phyloP scores from a whole-genome alignment of 2,329 filamentous ascomycete species.

The Esteya vermicola region DNA sequence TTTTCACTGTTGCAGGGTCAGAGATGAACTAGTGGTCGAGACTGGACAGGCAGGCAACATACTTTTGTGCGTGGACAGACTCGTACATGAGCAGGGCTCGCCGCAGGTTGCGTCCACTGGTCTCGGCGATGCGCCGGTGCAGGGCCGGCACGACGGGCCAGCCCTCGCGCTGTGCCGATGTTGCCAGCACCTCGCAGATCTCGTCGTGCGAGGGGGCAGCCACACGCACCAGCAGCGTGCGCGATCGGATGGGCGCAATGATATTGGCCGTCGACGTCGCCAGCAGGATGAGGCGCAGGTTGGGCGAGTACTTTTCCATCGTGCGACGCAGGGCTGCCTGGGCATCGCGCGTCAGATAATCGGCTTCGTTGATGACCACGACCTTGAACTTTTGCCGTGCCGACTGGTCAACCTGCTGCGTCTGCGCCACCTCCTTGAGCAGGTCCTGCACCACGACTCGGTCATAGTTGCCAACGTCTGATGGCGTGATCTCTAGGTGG shows the following conservation, averaged over 20 bases:
- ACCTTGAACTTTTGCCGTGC: conserved; percentile 95
- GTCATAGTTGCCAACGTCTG: conserved; percentile 92
- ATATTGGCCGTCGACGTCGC: conserved; percentile 97
- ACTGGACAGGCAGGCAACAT: conserved; percentile 19
- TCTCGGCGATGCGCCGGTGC: conserved; percentile 73
- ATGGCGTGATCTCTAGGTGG: conserved; percentile 95
- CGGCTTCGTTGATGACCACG: conserved; percentile 97
- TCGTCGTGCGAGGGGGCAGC: conserved; percentile 76
- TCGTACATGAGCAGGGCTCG: conserved; percentile 93
- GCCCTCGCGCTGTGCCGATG: conserved; percentile 61
- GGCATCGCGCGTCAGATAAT: conserved; percentile 84
- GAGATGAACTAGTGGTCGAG: background rate
- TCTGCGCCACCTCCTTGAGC: conserved; percentile 95
- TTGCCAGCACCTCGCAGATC: conserved; percentile 64
- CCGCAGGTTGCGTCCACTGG: conserved; percentile 82
- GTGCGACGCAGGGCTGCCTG: conserved; percentile 88
- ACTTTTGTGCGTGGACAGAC: conserved; percentile 95
- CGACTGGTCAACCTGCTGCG: conserved; percentile 89
- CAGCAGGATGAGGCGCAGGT: conserved; percentile 77
- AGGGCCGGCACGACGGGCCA: conserved; percentile 66
- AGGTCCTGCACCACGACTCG: conserved; percentile 91
- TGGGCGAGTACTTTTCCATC: conserved; percentile 99
- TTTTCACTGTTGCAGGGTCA: conserved; percentile 58
- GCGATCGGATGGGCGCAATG: conserved; percentile 90
- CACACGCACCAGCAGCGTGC: conserved; percentile 83